Evolutionary conservation across 768 basidiomycete genomes (phyloP), one percentile per base, ranked within the genome.

Genomic region (Tricholoma hemisulphureum): DNA sequence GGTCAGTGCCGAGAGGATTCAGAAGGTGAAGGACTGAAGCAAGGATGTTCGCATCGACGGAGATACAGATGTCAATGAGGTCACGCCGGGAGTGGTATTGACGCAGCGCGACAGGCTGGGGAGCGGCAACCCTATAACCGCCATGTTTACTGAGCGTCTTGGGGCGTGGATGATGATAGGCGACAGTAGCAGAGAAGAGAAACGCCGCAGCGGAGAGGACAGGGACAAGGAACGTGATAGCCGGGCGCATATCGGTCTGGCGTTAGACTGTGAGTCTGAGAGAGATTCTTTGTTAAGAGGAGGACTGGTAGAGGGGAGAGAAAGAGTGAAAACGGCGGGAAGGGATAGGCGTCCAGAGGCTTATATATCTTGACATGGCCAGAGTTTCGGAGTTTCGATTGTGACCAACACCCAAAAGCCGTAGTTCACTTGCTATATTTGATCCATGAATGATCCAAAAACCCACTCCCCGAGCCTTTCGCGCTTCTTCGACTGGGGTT

Each of bases 371-470:
- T 46, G 55, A 21, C 21, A 34, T 24, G 24, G 52, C 58, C 34
- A 18, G 34, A 28, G 51, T 16, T n/a, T 45, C 62, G 64, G 64
- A 65, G 64, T 59, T 63, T 63, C 48, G 59, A 63, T 62, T 29
- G 18, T 50, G 55, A 45, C 52, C n/a, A n/a, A n/a, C n/a, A n/a
- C n/a, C n/a, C 32, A 14, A 32, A 9, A 9, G 32, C 32, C 2
- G 32, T 32, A 2, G 2, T 24, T 24, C 48, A 41, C 14, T 50
- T 35, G 49, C 21, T 14, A 28, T 26, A 37, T 53, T 23, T 51
- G 29, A 13, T 16, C 23, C 43, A 14, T 10, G 13, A 4, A 29
- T 32, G 37, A 6, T 37, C 29, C 16, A 8, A 6, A 1, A 14
- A 29, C 4, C 24, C 43, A 23, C 21, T 24, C 43, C 43, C 10